phyloP scores from a whole-genome alignment of 2,329 filamentous ascomycete genomes.

The Fusarium camptoceras region DNA sequence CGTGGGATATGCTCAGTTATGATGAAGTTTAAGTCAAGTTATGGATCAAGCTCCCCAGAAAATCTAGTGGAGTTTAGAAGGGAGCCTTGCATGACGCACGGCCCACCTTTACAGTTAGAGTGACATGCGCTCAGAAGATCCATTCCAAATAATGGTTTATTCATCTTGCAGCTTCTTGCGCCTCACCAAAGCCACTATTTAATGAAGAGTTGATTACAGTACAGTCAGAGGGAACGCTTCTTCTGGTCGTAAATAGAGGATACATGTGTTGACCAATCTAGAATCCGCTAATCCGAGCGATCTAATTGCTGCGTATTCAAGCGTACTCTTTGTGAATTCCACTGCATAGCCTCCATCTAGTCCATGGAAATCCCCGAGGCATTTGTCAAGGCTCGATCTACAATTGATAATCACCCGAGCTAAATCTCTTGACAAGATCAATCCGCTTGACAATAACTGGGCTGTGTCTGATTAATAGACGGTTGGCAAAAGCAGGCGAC shows the following conservation, averaged over 20 bases:
- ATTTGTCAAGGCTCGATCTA: background rate
- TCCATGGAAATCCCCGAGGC: background rate
- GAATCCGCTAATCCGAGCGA: background rate
- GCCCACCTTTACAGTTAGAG: background rate
- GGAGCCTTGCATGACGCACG: slow-evolving; percentile 23
- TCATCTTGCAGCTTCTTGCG: slow-evolving; percentile 19
- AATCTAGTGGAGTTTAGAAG: slow-evolving; percentile 10
- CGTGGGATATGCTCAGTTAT: background rate
- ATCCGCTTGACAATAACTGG: background rate
- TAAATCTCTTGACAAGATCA: background rate
- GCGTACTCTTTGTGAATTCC: slow-evolving; percentile 6
- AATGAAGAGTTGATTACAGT: background rate
- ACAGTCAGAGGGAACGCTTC: slow-evolving; percentile 2
- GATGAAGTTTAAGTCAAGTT: slow-evolving; percentile 11
- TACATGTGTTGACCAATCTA: background rate
- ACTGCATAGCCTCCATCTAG: background rate
- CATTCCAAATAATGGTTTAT: slow-evolving; percentile 26
- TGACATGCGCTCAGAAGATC: slow-evolving; percentile 7
- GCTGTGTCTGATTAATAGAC: slow-evolving; percentile 1
- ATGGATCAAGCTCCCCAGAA: slow-evolving; percentile 15
- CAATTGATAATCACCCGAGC: background rate
- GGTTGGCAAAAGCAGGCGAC: background rate
- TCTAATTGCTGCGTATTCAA: background rate
- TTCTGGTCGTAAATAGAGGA: background rate
- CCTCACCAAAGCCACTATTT: slow-evolving; percentile 27